phyloP scores from a whole-genome alignment of 139 green algal genomes.

The Dunaliella primolecta region DNA sequence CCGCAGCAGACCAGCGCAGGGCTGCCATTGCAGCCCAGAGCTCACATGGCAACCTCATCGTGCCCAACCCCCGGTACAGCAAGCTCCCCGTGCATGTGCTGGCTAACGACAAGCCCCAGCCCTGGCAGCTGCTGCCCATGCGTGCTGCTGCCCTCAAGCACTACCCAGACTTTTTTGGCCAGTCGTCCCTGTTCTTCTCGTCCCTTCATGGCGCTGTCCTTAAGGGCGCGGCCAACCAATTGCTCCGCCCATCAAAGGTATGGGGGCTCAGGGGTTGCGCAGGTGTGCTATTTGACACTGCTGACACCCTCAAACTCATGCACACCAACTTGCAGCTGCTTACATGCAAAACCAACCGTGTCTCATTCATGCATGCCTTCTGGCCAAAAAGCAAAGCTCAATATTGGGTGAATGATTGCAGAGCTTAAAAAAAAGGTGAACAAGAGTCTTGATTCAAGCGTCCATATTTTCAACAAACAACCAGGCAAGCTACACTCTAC shows the following conservation, averaged over 20 bases:
- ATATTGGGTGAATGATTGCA: no score
- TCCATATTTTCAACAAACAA: no score
- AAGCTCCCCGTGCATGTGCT: conserved; percentile 24
- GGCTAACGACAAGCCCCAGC: conserved; percentile 15
- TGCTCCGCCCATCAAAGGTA: conserved; percentile 20
- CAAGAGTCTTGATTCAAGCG: no score
- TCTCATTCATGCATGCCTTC: no score
- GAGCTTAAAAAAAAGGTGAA: no score
- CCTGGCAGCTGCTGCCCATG: conserved; percentile 35
- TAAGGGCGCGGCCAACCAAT: conserved; percentile 4
- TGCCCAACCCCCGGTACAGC: neutral
- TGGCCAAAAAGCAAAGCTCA: no score
- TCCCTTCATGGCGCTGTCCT: conserved; percentile 10
- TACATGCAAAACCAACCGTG: no score
- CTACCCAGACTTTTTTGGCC: conserved; percentile 31
- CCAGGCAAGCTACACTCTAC: no score
- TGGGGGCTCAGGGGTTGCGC: no score
- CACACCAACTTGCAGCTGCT: no score
- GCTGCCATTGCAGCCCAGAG: neutral
- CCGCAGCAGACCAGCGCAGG: neutral
- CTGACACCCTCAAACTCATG: no score
- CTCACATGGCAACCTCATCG: neutral
- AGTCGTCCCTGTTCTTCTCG: conserved; percentile 26
- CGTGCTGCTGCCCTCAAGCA: conserved; percentile 19
- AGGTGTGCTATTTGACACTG: no score